Evolutionary conservation across 2,329 filamentous ascomycete genomes (phyloP).

Genomic region (Xylaria sp.): DNA sequence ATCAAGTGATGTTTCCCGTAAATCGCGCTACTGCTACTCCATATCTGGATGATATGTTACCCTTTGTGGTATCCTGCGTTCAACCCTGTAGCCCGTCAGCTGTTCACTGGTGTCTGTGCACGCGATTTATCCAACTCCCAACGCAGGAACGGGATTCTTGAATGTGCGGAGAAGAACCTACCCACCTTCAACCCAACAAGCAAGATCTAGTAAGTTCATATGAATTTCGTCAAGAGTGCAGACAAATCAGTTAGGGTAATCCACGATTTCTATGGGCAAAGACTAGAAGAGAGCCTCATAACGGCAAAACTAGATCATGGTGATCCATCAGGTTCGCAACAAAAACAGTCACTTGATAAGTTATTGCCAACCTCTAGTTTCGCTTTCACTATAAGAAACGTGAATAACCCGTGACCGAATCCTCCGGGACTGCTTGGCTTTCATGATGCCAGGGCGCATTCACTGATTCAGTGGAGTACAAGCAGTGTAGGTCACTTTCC

Average conservation of each 20-base stretch:
- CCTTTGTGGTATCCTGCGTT: neutral
- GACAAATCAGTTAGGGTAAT: neutral
- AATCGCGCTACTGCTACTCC: constrained; percentile 29
- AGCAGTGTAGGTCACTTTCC: neutral
- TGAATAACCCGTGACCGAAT: constrained; percentile 2
- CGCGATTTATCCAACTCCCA: constrained; percentile 13
- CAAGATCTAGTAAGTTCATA: neutral
- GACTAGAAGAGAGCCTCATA: neutral
- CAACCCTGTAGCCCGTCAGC: constrained; percentile 8
- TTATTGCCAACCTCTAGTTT: neutral
- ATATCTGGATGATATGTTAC: constrained; percentile 23
- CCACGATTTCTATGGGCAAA: neutral
- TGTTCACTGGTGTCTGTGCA: constrained; percentile 28
- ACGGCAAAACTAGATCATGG: neutral
- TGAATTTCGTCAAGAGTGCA: neutral
- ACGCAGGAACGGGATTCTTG: constrained; percentile 11
- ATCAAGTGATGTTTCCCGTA: constrained; percentile 4
- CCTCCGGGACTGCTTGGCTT: constrained; percentile 8
- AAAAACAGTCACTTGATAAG: neutral
- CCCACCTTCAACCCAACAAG: neutral
- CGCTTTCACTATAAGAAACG: neutral
- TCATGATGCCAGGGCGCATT: neutral
- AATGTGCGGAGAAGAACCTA: neutral
- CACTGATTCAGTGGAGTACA: neutral
- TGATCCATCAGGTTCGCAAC: neutral